These are phyloP conservation scores for Cryphonectria parasitica DNA, from an alignment of 2,329 filamentous ascomycete species.

Conservation along the genomic window DNA sequence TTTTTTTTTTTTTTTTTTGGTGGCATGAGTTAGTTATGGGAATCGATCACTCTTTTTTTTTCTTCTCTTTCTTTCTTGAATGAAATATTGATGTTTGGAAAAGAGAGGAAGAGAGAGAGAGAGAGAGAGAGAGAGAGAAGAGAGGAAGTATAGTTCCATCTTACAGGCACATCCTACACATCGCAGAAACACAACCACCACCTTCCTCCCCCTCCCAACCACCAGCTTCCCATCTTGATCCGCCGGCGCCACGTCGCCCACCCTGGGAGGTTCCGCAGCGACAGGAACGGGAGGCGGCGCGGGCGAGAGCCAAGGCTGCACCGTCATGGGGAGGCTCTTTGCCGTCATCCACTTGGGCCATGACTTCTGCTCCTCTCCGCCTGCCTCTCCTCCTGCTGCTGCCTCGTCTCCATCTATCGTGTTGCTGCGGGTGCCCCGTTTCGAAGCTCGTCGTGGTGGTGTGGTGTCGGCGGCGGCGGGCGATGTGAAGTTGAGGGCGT, in stretches of 20 bases:
- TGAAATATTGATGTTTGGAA: no score
- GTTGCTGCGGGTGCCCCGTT: background rate
- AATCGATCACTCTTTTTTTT: no score
- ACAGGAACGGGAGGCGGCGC: slow-evolving; percentile 54
- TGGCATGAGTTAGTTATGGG: background rate
- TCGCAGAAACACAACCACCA: slow-evolving; percentile 56
- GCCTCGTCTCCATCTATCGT: slow-evolving; percentile 27
- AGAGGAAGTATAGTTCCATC: slow-evolving; percentile 32
- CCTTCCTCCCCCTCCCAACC: slow-evolving; percentile 43
- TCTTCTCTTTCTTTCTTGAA: no score
- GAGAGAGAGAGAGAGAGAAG: background rate
- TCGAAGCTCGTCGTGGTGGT: background rate
- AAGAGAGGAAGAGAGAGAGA: background rate
- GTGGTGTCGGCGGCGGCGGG: slow-evolving; percentile 36
- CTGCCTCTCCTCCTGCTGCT: background rate
- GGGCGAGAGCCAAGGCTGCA: slow-evolving; percentile 58
- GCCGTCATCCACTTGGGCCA: slow-evolving; percentile 55
- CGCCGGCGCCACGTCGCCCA: slow-evolving; percentile 52
- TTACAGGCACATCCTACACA: slow-evolving; percentile 61
- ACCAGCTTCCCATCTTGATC: slow-evolving; percentile 50
- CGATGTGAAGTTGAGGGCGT: slow-evolving; percentile 50
- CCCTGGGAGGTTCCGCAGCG: slow-evolving; percentile 47
- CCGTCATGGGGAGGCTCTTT: slow-evolving; percentile 54
- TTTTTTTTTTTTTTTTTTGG: background rate
- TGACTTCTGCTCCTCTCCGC: background rate